Percentiles rank a stretch among this genome's conserved stretches.
Conservation (phyloP, 2,329 filamentous ascomycete species). For the Colletotrichum lentis region DNA sequence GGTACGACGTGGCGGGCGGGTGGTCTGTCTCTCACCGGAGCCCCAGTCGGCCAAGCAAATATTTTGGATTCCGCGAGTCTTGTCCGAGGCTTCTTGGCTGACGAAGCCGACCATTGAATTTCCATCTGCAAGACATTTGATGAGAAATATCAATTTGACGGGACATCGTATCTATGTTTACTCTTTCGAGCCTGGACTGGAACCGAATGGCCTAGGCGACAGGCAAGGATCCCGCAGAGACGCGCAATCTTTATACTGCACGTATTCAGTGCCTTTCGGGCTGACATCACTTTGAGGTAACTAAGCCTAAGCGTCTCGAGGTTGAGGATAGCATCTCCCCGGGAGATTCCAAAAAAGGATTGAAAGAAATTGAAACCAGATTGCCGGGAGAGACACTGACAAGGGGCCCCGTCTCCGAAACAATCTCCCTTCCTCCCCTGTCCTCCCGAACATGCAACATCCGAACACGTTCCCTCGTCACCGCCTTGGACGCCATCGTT, state of each 20-base stretch:
- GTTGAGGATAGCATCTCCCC: not conserved
- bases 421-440: conserved; percentile 5
- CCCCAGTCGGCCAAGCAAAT: no score
- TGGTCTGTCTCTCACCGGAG: no score
- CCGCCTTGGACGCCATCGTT: conserved; percentile 18
- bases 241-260: not conserved
- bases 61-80: no score
- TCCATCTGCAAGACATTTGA: not conserved
- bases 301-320: not conserved
- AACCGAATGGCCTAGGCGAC: not conserved
- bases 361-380: conserved; percentile 18
- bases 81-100: no score
- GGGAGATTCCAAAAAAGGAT: not conserved
- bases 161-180: not conserved
- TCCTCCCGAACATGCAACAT: conserved; percentile 30
- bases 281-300: conserved; percentile 8
- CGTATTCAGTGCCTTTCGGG: not conserved
- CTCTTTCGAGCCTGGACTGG: no score
- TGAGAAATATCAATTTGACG: not conserved
- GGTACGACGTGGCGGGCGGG: no score
- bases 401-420: conserved; percentile 8
- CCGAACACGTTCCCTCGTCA: conserved; percentile 20
- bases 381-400: conserved; percentile 24
- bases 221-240: no score
- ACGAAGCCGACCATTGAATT: no score